A percentile compares a stretch with the other conserved stretches of the same genome.
Evolutionary conservation across 257 asterid genomes (phyloP).

Genomic region (Sherardia arvensis): DNA sequence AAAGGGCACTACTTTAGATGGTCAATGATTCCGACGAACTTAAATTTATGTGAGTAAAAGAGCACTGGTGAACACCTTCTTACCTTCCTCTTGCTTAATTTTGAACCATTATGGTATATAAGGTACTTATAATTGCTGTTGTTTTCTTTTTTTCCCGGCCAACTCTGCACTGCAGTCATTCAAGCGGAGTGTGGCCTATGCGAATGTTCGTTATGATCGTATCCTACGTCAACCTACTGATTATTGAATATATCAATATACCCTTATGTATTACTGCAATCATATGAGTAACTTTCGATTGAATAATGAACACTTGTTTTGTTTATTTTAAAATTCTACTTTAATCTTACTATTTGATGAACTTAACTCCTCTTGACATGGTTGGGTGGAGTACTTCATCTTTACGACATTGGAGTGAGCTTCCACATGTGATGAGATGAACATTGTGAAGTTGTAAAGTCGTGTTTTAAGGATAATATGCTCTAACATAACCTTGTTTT

Average conservation of each 20-base stretch:
- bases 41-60: slow-evolving; percentile 57
- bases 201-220: slow-evolving; percentile 70
- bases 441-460: not conserved
- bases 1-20: slow-evolving; percentile 58
- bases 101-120: too few species aligned
- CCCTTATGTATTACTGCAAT: too few species aligned
- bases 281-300: not conserved
- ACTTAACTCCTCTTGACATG: slow-evolving; percentile 56
- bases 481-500: slow-evolving; percentile 16
- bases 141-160: not conserved
- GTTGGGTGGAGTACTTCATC: slow-evolving; percentile 99
- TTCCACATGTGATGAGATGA: slow-evolving; percentile 52
- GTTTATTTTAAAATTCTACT: too few species aligned
- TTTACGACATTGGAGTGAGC: slow-evolving; percentile 59
- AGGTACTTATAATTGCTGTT: not conserved
- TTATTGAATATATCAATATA: too few species aligned
- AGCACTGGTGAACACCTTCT: slow-evolving; percentile 2
- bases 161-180: slow-evolving; percentile 81
- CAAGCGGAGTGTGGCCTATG: slow-evolving; percentile 67
- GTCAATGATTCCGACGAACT: too few species aligned
- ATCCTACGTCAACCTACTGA: slow-evolving; percentile 32
- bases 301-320: not conserved
- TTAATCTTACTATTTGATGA: slow-evolving; percentile 2
- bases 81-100: not conserved
- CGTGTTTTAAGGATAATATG: not conserved